These are phyloP conservation scores for Clonostachys chloroleuca DNA, from an alignment of 2,329 filamentous ascomycete species.

Conservation along the genomic window DNA sequence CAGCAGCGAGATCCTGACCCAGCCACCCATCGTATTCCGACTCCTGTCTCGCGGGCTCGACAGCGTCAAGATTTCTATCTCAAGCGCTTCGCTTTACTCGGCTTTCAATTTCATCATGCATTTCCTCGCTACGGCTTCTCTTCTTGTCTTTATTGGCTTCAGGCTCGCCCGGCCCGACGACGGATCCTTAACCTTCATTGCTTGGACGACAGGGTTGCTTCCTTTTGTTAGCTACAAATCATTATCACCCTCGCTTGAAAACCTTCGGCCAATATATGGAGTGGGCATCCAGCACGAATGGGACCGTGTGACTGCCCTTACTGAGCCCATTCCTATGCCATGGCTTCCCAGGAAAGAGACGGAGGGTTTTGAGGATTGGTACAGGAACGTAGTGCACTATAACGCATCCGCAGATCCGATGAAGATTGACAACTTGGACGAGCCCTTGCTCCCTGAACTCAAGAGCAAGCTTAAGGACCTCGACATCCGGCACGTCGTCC, in stretches of 20 bases:
- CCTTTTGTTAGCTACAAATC: not conserved
- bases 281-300: not conserved
- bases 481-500: slow-evolving; percentile 26
- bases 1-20: no score
- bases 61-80: no score
- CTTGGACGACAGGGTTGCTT: not conserved
- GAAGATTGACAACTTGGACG: slow-evolving; percentile 22
- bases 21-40: no score
- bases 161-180: no score
- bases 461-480: slow-evolving; percentile 8
- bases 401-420: slow-evolving; percentile 20
- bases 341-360: not conserved
- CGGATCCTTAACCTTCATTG: not conserved
- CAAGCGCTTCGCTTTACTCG: no score
- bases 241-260: not conserved
- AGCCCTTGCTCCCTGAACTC: slow-evolving; percentile 10
- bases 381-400: slow-evolving; percentile 9
- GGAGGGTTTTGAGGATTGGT: not conserved
- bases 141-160: no score
- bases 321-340: not conserved
- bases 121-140: no score
- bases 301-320: not conserved
- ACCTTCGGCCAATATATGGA: not conserved
- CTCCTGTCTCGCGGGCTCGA: no score
- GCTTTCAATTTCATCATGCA: no score